phyloP scores from a whole-genome alignment of 768 basidiomycete genomes.

The Russula virescens region DNA sequence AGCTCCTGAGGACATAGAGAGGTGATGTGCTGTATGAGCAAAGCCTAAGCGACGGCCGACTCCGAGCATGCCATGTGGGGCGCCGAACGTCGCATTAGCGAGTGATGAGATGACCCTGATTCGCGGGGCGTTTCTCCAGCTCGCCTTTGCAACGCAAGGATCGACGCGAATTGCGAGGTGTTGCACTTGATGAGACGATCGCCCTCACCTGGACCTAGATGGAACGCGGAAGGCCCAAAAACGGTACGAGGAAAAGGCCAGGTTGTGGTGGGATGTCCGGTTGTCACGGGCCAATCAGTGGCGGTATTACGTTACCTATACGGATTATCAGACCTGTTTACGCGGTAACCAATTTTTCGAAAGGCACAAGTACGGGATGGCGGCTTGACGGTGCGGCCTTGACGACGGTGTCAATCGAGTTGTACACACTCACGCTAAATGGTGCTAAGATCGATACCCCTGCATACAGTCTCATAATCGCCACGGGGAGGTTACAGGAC shows the following conservation, averaged over 20 bases:
- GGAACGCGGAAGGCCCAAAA: not conserved
- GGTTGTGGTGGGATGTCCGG: not conserved
- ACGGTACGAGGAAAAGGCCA: not conserved
- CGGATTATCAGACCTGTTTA: not conserved
- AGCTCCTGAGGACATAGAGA: not conserved
- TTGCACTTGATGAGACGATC: not conserved
- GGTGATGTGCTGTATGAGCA: not conserved
- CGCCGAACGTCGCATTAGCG: not conserved
- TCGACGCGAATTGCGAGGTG: not conserved
- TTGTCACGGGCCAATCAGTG: slow-evolving; percentile 15
- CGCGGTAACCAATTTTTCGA: not conserved
- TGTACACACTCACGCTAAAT: not conserved
- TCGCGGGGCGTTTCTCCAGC: not conserved
- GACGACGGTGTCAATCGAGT: slow-evolving; percentile 11
- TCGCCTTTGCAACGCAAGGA: not conserved
- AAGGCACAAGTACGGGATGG: not conserved
- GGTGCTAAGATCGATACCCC: not conserved
- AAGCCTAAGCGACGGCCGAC: slow-evolving; percentile 1
- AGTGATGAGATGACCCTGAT: not conserved
- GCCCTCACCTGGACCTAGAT: not conserved
- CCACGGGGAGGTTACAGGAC: not conserved
- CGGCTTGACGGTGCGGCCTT: not conserved
- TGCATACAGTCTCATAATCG: not conserved
- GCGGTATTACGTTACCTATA: slow-evolving; percentile 1
- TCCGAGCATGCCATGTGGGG: not conserved